phyloP scores from a whole-genome alignment of 345 rosid genomes.

The Eucalyptus tenuipes region DNA sequence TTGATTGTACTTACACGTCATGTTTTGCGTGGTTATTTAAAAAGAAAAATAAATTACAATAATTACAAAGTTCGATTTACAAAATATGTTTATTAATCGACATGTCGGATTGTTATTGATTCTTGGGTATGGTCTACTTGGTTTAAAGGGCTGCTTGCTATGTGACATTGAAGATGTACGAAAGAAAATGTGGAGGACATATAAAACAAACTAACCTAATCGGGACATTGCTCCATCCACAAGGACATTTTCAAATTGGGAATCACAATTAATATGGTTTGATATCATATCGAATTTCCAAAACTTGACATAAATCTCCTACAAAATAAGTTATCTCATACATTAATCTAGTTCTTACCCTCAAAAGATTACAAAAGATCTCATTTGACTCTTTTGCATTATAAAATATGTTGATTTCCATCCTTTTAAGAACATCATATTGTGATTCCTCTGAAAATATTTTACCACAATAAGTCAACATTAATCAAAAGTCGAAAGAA shows the following conservation, averaged over 20 bases:
- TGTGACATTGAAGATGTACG: fast-evolving
- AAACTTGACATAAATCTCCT: neutral
- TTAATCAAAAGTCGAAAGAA: neutral
- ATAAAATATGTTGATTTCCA: neutral
- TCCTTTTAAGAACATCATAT: neutral
- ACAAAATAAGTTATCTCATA: neutral
- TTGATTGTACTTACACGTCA: neutral
- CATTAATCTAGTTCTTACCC: neutral
- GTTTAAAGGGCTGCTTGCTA: neutral
- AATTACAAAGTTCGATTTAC: neutral
- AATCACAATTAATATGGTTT: neutral
- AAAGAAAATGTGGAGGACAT: neutral
- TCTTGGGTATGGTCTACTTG: neutral
- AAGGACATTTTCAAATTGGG: neutral
- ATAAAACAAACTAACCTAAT: neutral
- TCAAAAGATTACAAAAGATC: neutral
- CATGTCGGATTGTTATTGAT: neutral
- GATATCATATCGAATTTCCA: neutral
- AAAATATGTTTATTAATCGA: neutral
- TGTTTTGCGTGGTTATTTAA: neutral
- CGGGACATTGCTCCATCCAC: neutral
- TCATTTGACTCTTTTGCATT: neutral
- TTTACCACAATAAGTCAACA: neutral
- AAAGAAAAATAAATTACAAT: neutral
- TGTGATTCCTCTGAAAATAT: neutral